phyloP scores from a whole-genome alignment of 345 rosid species.

The Eucalyptus leucophloia region DNA sequence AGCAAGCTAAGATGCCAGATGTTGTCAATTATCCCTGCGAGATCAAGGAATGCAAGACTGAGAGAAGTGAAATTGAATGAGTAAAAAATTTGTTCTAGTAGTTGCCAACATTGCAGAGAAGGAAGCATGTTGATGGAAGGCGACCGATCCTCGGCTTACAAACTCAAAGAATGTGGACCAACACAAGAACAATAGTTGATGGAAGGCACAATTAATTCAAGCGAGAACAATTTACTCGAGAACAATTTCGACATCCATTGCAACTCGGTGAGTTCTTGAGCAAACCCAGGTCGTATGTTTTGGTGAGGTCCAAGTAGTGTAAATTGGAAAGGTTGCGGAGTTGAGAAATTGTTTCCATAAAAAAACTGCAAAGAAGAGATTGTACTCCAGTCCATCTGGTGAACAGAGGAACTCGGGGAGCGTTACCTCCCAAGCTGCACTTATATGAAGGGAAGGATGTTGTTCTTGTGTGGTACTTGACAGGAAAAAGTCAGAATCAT shows the following conservation, averaged over 20 bases:
- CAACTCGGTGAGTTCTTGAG: not conserved
- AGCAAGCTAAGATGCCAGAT: no score
- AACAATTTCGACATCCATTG: not conserved
- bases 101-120: not conserved
- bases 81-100: not conserved
- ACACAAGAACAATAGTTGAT: no score
- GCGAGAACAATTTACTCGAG: no score
- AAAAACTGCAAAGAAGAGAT: not conserved
- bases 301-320: not conserved
- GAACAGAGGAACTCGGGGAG: not conserved
- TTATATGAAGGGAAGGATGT: no score
- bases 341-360: not conserved
- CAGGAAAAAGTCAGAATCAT: no score
- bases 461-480: fast-evolving
- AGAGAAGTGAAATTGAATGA: not conserved
- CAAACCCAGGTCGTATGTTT: no score
- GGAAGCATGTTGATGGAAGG: not conserved
- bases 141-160: not conserved
- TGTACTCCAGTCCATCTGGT: not conserved
- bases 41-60: no score
- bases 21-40: fast-evolving
- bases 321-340: not conserved
- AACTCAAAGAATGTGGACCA: no score
- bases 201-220: not conserved
- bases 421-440: not conserved